Evolutionary conservation across 2,329 filamentous ascomycete genomes (phyloP).

Genomic region (Aspergillus chevalieri): DNA sequence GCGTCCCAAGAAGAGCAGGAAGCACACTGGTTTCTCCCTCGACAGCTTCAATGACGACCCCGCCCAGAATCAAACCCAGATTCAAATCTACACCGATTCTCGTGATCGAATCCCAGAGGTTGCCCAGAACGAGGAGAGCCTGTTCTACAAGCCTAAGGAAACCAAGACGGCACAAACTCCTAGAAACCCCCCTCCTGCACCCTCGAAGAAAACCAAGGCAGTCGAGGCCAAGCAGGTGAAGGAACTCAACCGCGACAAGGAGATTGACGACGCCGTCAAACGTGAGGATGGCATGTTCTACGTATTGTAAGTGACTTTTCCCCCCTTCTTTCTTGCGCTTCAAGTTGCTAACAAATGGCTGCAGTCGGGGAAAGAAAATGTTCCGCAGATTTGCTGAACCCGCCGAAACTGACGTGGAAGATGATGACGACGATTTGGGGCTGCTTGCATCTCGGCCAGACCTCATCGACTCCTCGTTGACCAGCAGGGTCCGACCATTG

Average conservation of each 20-base stretch:
- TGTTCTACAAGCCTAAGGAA: slow-evolving; percentile 44
- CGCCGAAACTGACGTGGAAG: slow-evolving; percentile 33
- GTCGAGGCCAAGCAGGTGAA: slow-evolving; percentile 23
- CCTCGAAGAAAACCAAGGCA: slow-evolving; percentile 35
- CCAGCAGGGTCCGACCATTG: slow-evolving; percentile 41
- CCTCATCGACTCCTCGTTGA: slow-evolving; percentile 25
- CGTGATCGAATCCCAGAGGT: slow-evolving; percentile 54
- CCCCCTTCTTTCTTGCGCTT: slow-evolving; percentile 3
- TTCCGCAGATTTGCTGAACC: slow-evolving; percentile 50
- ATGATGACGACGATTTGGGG: slow-evolving; percentile 39
- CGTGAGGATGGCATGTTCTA: slow-evolving; percentile 56
- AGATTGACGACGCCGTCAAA: slow-evolving; percentile 46
- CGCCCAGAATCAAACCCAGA: slow-evolving; percentile 31
- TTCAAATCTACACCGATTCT: slow-evolving; percentile 58
- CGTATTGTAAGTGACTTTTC: slow-evolving; percentile 51
- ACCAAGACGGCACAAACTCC: slow-evolving; percentile 14
- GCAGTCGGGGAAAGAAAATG: slow-evolving; percentile 56
- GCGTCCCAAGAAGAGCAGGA: slow-evolving; percentile 42
- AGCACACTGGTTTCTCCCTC: slow-evolving; percentile 40
- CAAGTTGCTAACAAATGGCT: slow-evolving; percentile 18
- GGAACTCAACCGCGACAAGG: slow-evolving; percentile 27
- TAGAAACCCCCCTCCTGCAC: slow-evolving; percentile 20
- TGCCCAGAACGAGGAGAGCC: slow-evolving; percentile 49
- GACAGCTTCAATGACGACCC: slow-evolving; percentile 37
- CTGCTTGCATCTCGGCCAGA: slow-evolving; percentile 36